Evolutionary conservation across 1,284 basidiomycete species (phyloP), one percentile per base, ranked within the genome.

Genomic region (Bjerkandera adusta): DNA sequence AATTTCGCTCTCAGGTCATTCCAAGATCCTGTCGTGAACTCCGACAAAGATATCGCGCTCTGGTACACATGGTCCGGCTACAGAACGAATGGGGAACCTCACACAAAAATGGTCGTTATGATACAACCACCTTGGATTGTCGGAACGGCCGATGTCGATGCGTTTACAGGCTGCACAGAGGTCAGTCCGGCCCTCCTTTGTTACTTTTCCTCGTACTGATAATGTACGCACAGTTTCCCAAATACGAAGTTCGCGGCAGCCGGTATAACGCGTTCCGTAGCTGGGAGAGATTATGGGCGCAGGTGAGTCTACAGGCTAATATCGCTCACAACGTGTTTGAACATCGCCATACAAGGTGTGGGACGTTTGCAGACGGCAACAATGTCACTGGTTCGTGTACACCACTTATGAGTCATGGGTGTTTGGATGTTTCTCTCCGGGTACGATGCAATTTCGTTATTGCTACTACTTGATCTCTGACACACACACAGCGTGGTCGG

Each of bases 381-480:
- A 72, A n/a, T 73, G 74, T 18, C 76, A 69, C 13, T 85, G 74
- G 72, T 89, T 87, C 57, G 73, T 85, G 12, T 52, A 88, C 41
- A 83, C 85, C 12, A 82, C 77, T 2, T 88, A 86, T 52, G 72
- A 72, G 24, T 71, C 77, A 33, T 89, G 86, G 86, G 76, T 79
- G 3, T 86, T 88, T 49, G 85, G 86, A 3, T 74, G 68, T 16
- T 89, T 87, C 60, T 80, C 83, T 8, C 53, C 63, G 57, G 80
- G 86, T 83, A 46, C 44, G 65, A 55, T n/a, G n/a, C n/a, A n/a
- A n/a, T n/a, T n/a, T n/a, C n/a, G n/a, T n/a, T n/a, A n/a, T n/a
- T n/a, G n/a, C n/a, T n/a, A n/a, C n/a, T n/a, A n/a, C n/a, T n/a
- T n/a, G n/a, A n/a, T n/a, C n/a, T n/a, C n/a, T n/a, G n/a, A n/a